These are phyloP conservation scores for Cutaneotrichosporon cavernicola DNA, from an alignment of 1,284 basidiomycete genomes.

Conservation along the genomic window DNA sequence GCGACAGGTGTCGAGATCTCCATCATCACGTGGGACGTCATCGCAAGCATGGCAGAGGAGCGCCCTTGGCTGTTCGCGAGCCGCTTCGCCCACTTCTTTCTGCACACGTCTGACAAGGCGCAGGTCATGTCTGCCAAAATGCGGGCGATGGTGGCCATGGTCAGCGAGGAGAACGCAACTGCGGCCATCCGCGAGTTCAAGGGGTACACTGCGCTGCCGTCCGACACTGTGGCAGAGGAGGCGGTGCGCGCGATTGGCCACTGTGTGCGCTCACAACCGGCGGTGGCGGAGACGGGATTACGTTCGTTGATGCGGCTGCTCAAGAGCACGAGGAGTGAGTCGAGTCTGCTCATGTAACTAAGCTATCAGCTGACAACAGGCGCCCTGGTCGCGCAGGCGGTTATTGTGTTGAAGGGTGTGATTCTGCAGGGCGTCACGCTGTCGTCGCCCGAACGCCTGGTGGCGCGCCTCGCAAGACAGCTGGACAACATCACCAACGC, in stretches of 20 bases:
- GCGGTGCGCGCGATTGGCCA: slow-evolving; percentile 75
- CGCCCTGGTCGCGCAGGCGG: slow-evolving; percentile 69
- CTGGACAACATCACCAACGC: slow-evolving; percentile 76
- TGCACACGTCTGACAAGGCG: slow-evolving; percentile 65
- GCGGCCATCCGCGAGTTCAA: slow-evolving; percentile 75
- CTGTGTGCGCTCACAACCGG: slow-evolving; percentile 67
- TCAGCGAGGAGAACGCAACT: slow-evolving; percentile 66
- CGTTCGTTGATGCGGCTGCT: slow-evolving; percentile 74
- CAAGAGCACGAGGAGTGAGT: slow-evolving; percentile 59
- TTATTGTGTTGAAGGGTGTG: slow-evolving; percentile 78
- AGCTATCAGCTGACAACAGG: neutral
- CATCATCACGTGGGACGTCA: slow-evolving; percentile 68
- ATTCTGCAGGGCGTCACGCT: slow-evolving; percentile 58
- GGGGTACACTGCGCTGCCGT: slow-evolving; percentile 72
- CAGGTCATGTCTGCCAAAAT: slow-evolving; percentile 73
- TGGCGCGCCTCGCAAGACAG: slow-evolving; percentile 68
- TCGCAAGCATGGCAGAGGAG: slow-evolving; percentile 63
- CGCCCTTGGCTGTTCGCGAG: slow-evolving; percentile 64
- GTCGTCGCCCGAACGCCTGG: slow-evolving; percentile 61
- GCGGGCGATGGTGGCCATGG: slow-evolving; percentile 64
- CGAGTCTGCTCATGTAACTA: neutral
- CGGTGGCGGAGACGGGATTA: slow-evolving; percentile 68
- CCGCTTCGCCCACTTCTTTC: slow-evolving; percentile 65
- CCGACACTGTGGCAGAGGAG: slow-evolving; percentile 67
- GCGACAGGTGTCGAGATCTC: slow-evolving; percentile 67